Conservation (phyloP, 2,329 filamentous ascomycete species). For the Aureobasidium subglaciale region DNA sequence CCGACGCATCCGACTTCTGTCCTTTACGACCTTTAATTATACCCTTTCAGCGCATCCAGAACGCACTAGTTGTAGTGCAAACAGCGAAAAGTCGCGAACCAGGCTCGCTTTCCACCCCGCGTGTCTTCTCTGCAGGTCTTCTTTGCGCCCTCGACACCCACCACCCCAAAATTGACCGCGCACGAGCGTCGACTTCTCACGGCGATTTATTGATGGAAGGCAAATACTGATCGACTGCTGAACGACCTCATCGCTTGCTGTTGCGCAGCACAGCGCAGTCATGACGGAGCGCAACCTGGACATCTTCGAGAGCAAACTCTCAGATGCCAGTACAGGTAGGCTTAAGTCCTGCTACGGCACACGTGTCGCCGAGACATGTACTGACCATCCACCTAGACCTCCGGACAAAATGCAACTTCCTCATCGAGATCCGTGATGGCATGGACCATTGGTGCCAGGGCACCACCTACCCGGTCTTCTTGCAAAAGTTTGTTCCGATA, state of each 20-base stretch:
- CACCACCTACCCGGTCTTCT: constrained; percentile 69
- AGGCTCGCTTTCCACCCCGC: constrained; percentile 13
- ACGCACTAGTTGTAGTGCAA: neutral
- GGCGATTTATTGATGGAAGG: constrained; percentile 8
- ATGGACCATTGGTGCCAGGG: constrained; percentile 82
- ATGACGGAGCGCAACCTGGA: constrained; percentile 40
- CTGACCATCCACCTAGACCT: constrained; percentile 4
- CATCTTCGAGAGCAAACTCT: constrained; percentile 40
- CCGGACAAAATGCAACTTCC: constrained; percentile 66
- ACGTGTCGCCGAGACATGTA: neutral
- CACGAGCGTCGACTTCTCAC: neutral
- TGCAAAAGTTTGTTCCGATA: constrained; percentile 81
- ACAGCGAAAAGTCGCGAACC: constrained; percentile 1
- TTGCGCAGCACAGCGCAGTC: constrained; percentile 15
- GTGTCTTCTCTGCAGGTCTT: neutral
- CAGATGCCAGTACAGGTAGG: constrained; percentile 30
- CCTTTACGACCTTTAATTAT: neutral
- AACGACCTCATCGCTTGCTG: constrained; percentile 1
- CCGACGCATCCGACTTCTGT: constrained; percentile 1
- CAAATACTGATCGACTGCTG: neutral
- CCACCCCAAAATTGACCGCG: neutral
- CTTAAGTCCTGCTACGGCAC: neutral
- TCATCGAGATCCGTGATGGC: constrained; percentile 80
- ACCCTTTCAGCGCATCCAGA: neutral
- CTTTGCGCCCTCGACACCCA: constrained; percentile 4